A percentile compares a stretch with the other conserved stretches of the same genome.
These are phyloP conservation scores for Saccharomycopsis phalli DNA, from an alignment of 1,139 yeast species.

Conservation along the genomic window DNA sequence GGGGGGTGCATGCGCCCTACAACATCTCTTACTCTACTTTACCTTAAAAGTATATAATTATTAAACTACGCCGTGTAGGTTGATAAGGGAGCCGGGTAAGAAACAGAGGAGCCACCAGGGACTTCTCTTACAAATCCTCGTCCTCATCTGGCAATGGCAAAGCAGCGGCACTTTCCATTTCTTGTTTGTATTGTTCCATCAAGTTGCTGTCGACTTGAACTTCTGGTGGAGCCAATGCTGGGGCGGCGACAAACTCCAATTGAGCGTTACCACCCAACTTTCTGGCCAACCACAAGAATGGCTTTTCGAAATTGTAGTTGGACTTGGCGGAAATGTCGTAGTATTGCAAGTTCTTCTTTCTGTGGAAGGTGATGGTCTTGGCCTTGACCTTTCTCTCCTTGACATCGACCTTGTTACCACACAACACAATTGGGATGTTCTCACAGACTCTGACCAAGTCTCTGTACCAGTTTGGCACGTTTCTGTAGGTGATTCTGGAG, in stretches of 20 bases:
- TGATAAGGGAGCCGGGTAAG: too few relatives aligned
- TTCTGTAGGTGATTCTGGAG: constrained; percentile 97
- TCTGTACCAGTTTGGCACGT: constrained; percentile 99
- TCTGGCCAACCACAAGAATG: constrained; percentile 99
- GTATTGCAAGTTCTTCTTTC: constrained; percentile 99
- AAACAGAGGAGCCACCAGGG: too few relatives aligned
- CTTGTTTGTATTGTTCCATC: constrained; percentile 98
- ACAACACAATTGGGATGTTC: constrained; percentile 96
- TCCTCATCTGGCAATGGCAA: constrained; percentile 99
- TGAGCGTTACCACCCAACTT: constrained; percentile 97
- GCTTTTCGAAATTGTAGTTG: constrained; percentile 99
- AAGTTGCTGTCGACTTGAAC: constrained; percentile 92
- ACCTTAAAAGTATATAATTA: too few relatives aligned
- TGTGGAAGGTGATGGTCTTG: constrained; percentile 99
- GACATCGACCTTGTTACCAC: constrained; percentile 99
- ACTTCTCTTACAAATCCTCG: constrained; percentile 47
- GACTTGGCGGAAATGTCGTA: constrained; percentile 99
- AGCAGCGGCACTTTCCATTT: constrained; percentile 99
- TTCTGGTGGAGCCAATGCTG: constrained; percentile 99
- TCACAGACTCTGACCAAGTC: constrained; percentile 99
- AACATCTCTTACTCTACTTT: neutral
- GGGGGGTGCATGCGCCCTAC: neutral
- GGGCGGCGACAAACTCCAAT: constrained; percentile 97
- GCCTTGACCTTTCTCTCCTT: constrained; percentile 99
- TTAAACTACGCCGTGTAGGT: too few relatives aligned